Base-by-base conservation (phyloP, 129 eudicot genomes). In the Flaveria sonorensis region DNA sequence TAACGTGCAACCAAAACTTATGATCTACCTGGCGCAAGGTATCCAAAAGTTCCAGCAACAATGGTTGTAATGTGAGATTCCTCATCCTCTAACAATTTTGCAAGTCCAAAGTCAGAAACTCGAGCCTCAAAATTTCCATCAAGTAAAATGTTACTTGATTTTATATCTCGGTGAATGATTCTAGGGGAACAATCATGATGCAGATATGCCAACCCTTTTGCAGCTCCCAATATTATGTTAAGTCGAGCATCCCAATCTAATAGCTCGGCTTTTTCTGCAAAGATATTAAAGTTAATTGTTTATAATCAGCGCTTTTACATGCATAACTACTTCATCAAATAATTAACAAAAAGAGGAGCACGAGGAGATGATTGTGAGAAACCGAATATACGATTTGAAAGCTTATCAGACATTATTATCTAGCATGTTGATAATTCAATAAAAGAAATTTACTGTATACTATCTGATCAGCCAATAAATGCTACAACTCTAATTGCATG, bases 101-200 rank as follows among this genome's bases (percentile, higher is more conserved):
- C 99, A 36, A 95, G 92, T 70, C 99, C 99, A 81, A 95, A 95
- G 70, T 95, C 99, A 52, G 99, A 89, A 64, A 95, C 99, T 40
- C 99, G 90, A 65, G 99, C 99, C 81, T 92, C 97, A 77, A 95
- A 89, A 86, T 89, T 95, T 62, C 89, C 95, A 81, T 95, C 97
- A 85, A 95, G 92, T 76, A 95, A 88, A 85, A 95, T 92, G 87
- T 95, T 95, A 85, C 99, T 92, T 48, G 99, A 91, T 82, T 95
- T 95, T 72, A 95, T 95, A 65, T 95, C 99, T 45, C 99, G 90
- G 85, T 95, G 99, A 28, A 95, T 91, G 65, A 95, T 88, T 74
- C 99, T 83, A 56, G 99, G 99, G 15, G 99, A 95, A 84, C 99
- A 95, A 75, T 95, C 99, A 82, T 95, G 99, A 75, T 95, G 99